Evolutionary conservation across 2,329 filamentous ascomycete genomes (phyloP).

Genomic region (Calonectria hongkongensis): DNA sequence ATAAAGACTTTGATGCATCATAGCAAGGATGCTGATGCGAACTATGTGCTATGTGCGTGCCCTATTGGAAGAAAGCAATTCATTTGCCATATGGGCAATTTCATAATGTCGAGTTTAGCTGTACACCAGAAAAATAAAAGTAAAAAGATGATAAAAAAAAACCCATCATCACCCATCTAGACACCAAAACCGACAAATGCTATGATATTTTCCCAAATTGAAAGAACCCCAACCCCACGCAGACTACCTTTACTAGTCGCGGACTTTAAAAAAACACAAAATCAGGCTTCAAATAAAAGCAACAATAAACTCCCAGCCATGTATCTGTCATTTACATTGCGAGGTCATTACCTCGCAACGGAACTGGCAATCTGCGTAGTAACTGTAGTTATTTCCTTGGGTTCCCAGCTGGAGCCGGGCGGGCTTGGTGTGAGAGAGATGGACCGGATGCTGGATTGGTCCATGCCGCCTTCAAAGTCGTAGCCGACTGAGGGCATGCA

Average conservation of each 20-base stretch:
- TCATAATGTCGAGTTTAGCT: slow-evolving; percentile 36
- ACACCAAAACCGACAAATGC: slow-evolving; percentile 37
- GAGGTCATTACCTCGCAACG: slow-evolving; percentile 19
- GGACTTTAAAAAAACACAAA: slow-evolving; percentile 12
- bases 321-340: slow-evolving; percentile 38
- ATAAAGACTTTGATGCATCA: slow-evolving; percentile 23
- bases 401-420: slow-evolving; percentile 37
- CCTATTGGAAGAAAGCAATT: slow-evolving; percentile 13
- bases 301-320: slow-evolving; percentile 46
- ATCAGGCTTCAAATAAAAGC: neutral
- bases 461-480: slow-evolving; percentile 53
- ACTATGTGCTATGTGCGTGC: slow-evolving; percentile 2
- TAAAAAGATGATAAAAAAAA: slow-evolving; percentile 2
- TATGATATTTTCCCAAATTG: slow-evolving; percentile 41
- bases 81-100: slow-evolving; percentile 38
- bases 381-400: slow-evolving; percentile 27
- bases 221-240: slow-evolving; percentile 34
- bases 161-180: slow-evolving; percentile 47
- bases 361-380: slow-evolving; percentile 23
- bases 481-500: slow-evolving; percentile 55
- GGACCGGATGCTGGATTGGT: slow-evolving; percentile 30
- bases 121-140: slow-evolving; percentile 31
- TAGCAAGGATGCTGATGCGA: slow-evolving; percentile 28
- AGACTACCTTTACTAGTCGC: slow-evolving; percentile 24
- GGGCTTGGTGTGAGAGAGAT: slow-evolving; percentile 35